Evolutionary conservation across 2,329 filamentous ascomycete genomes (phyloP).

Genomic region (Allantophomopsis lycopodina): DNA sequence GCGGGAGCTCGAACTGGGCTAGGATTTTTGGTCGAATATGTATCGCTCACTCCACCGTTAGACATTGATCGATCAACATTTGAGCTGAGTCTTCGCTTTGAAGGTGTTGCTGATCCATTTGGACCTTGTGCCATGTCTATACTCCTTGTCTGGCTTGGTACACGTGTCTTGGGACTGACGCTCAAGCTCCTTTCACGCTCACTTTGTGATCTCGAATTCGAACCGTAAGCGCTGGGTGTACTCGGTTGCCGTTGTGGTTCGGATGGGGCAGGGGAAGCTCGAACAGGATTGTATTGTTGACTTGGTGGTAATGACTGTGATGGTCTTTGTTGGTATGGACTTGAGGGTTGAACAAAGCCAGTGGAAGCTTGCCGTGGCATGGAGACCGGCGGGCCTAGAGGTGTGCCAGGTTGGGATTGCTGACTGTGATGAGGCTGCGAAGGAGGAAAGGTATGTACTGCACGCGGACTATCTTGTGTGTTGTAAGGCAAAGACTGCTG

Average conservation of each 20-base stretch:
- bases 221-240: constrained; percentile 30
- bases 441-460: constrained; percentile 9
- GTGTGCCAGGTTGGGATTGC: constrained; percentile 22
- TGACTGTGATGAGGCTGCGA: constrained; percentile 15
- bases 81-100: constrained; percentile 10
- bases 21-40: neutral
- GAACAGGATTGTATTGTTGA: constrained; percentile 8
- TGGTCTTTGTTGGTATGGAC: constrained; percentile 43
- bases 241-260: constrained; percentile 25
- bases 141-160: constrained; percentile 7
- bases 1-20: constrained; percentile 15
- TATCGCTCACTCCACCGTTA: constrained; percentile 10
- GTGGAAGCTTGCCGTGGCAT: constrained; percentile 29
- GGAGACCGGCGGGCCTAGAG: constrained; percentile 34
- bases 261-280: constrained; percentile 22
- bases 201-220: constrained; percentile 33
- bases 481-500: constrained; percentile 40
- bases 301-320: constrained; percentile 12
- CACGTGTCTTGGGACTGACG: constrained; percentile 63
- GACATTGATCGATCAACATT: too few relatives aligned
- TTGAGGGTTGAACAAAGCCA: constrained; percentile 35
- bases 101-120: constrained; percentile 7
- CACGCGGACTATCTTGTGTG: constrained; percentile 36
- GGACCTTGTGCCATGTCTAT: constrained; percentile 3
- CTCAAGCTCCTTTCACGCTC: constrained; percentile 61